Evolutionary conservation across 176 grass and related monocot species (phyloP).

Genomic region (Rhynchospora tenuis): DNA sequence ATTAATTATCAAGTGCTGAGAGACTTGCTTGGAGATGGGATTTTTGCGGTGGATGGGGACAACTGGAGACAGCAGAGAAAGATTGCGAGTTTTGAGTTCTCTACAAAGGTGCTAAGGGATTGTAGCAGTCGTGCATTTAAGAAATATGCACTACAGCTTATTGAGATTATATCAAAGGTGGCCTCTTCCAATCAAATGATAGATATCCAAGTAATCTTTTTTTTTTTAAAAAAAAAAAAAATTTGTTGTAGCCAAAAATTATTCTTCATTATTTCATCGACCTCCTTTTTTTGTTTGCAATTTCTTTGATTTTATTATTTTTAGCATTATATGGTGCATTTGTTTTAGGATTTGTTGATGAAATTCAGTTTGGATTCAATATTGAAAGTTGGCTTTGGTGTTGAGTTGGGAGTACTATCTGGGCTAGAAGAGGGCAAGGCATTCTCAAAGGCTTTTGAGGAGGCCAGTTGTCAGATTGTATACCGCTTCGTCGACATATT

Average conservation of each 20-base stretch:
- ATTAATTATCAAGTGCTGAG: no score
- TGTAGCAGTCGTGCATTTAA: slow-evolving; percentile 33
- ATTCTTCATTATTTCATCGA: background rate
- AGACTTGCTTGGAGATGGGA: no score
- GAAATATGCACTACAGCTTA: slow-evolving; percentile 46
- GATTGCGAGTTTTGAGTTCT: slow-evolving; percentile 63
- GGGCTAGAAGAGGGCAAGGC: background rate
- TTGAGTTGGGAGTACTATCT: slow-evolving; percentile 31
- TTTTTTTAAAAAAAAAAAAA: no score
- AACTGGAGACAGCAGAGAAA: slow-evolving; percentile 46
- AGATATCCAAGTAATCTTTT: slow-evolving; percentile 28
- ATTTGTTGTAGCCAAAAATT: background rate
- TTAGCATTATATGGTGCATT: background rate
- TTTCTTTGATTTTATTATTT: background rate
- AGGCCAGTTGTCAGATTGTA: background rate
- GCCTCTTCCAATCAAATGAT: slow-evolving; percentile 8
- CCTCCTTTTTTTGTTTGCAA: background rate
- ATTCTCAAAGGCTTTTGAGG: no score
- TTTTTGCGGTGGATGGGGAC: no score
- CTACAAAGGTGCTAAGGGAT: background rate
- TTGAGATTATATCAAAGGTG: slow-evolving; percentile 27
- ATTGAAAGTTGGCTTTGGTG: no score
- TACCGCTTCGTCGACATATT: slow-evolving; percentile 43
- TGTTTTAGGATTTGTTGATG: background rate
- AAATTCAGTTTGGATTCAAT: no score